Evolutionary conservation across 1,139 yeast genomes (phyloP), one percentile per base, ranked within the genome.

Genomic region (Kodamaea sp.): DNA sequence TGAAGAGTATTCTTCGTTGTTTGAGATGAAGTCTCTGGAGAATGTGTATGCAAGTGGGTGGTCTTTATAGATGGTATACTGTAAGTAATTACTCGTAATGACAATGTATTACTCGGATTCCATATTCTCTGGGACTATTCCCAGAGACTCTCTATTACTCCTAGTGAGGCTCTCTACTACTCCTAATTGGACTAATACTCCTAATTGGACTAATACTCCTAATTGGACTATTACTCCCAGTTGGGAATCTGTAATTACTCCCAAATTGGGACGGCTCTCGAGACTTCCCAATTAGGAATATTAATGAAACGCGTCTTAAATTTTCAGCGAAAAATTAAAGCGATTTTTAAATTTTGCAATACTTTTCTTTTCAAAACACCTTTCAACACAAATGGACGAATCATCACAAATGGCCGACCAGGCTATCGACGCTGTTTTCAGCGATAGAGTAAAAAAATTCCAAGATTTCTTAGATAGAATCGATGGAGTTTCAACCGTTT

Each of bases 381-480:
- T 31, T 34, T 38, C 12, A 20, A 15, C 35, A 31, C 26, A 34
- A 37, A 54, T 55, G 60, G 60, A 54, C 39, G 57, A 52, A 26
- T 34, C 45, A 6, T 49, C 52, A 7, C 52, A 45, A 35, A 33
- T 48, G 24, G 48, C 42, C 38, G 72, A 66, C 35, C 69, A 58
- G 47, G 67, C 73, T 25, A 55, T 67, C 30, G 76, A 71, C 49
- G 76, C 75, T 44, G 73, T 70, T 35, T 80, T 79, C 53, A 79
- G 84, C 44, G 97, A 90, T 60, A 79, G 97, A 50, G 87, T 86
- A 29, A 80, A 96, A 57, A 74, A 83, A 50, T 92, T 92, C 64
- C 90, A 86, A 49, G 97, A 92, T 55, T 90, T 90, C 58, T 70
- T 92, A 35, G 94, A 85, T 53, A 62, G 73, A 31, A 55, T 67